phyloP scores from a whole-genome alignment of 306 rosid genomes.

The Castanospermum australe region DNA sequence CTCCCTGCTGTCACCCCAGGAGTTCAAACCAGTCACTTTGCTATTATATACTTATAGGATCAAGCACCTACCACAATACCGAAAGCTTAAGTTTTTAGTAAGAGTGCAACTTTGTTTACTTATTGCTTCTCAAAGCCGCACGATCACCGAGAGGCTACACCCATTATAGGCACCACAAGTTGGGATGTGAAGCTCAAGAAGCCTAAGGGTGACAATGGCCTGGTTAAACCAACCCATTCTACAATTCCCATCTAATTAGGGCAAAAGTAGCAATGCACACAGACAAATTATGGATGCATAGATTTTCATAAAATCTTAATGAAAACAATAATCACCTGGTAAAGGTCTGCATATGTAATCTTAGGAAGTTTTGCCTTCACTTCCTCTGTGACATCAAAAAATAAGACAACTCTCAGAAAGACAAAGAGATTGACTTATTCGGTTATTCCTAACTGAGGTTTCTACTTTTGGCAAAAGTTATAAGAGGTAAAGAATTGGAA shows the following conservation, averaged over 20 bases:
- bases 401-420: conserved; percentile 8
- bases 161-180: no score
- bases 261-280: background rate
- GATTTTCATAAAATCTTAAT: background rate
- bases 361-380: conserved; percentile 58
- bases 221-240: background rate
- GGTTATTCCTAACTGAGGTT: background rate
- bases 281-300: background rate
- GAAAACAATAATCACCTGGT: conserved; percentile 57
- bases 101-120: no score
- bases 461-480: background rate
- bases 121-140: no score
- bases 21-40: no score
- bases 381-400: conserved; percentile 52
- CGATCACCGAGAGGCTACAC: no score
- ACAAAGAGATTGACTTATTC: background rate
- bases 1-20: no score
- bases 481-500: background rate
- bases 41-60: no score
- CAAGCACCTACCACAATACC: no score
- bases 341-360: conserved; percentile 69
- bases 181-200: no score
- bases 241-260: background rate
- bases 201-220: background rate
- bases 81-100: no score